These are phyloP conservation scores for Balamuthia mandrillaris DNA, from an alignment of 208 protist genomes.

Conservation along the genomic window DNA sequence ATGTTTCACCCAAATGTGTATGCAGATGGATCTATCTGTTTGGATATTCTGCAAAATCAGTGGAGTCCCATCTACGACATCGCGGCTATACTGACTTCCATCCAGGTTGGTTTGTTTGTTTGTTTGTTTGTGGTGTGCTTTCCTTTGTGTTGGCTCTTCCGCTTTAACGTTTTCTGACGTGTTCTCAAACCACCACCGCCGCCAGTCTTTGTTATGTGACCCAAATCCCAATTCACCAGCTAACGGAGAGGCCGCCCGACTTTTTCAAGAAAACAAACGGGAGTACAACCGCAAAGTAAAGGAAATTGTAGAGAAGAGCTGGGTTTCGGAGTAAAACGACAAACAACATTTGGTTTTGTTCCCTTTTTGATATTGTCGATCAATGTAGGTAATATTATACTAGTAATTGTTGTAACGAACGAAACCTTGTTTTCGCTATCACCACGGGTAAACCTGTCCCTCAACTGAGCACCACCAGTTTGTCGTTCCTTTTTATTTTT, in stretches of 20 bases:
- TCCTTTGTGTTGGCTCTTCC: background rate
- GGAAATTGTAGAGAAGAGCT: conserved; percentile 35
- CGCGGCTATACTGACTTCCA: conserved; percentile 96
- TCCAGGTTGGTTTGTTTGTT: conserved; percentile 76
- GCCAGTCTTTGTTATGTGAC: conserved; percentile 98
- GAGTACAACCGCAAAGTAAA: conserved; percentile 88
- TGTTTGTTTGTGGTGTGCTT: conserved; percentile 32
- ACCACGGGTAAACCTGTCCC: too few species aligned
- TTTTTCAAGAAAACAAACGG: conserved; percentile 91
- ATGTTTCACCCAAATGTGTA: conserved; percentile 99
- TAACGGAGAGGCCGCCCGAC: conserved; percentile 93
- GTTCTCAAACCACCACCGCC: background rate
- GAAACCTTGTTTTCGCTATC: too few species aligned
- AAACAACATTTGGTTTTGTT: too few species aligned
- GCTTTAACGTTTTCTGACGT: background rate
- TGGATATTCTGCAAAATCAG: conserved; percentile 98
- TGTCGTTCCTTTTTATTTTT: too few species aligned
- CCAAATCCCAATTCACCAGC: conserved; percentile 99
- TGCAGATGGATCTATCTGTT: conserved; percentile 94
- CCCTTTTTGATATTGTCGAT: too few species aligned
- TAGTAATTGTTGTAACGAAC: too few species aligned
- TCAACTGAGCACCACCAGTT: too few species aligned
- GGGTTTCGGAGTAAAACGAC: background rate
- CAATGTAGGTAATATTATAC: too few species aligned
- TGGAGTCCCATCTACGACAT: conserved; percentile 98